phyloP scores from a whole-genome alignment of 345 rosid species.

The Citrus sinensis region DVS_A1.0 CM039164.1:23004001-23004500 shows the following conservation, averaged over 20 bases:
- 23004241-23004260: not conserved
- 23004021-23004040: not conserved
- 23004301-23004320: conserved; percentile 6
- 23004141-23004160: too few species aligned
- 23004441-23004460: too few species aligned
- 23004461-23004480: too few species aligned
- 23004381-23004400: too few species aligned
- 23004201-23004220: conserved; percentile 10
- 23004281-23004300: not conserved
- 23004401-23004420: too few species aligned
- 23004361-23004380: too few species aligned
- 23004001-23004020: not conserved
- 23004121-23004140: conserved; percentile 5
- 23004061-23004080: conserved; percentile 11
- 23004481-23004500: too few species aligned
- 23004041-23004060: not conserved
- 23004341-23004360: too few species aligned
- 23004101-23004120: conserved; percentile 19
- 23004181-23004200: not conserved
- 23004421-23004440: too few species aligned
- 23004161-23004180: not conserved
- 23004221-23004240: not conserved
- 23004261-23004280: not conserved
- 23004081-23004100: not conserved
- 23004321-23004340: not conserved